A percentile compares a stretch with the other conserved stretches of the same genome.
Evolutionary conservation across 2,329 filamentous ascomycete genomes (phyloP).

Genomic region (Alternaria dauci): DNA sequence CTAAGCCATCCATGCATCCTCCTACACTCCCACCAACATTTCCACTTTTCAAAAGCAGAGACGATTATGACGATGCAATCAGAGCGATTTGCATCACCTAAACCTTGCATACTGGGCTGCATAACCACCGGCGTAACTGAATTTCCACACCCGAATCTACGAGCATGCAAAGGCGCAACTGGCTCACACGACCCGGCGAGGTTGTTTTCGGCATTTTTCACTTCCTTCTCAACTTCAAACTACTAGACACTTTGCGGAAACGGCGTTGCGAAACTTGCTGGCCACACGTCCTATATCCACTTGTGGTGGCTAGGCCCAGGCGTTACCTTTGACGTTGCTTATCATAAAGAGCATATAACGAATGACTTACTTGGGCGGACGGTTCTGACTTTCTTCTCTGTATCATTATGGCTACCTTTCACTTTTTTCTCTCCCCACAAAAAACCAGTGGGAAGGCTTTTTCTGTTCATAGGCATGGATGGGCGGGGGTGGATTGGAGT

Average conservation of each 20-base stretch:
- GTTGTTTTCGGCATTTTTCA: constrained; percentile 28
- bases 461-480: constrained; percentile 15
- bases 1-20: constrained; percentile 18
- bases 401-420: constrained; percentile 21
- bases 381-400: constrained; percentile 29
- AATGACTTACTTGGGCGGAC: constrained; percentile 26
- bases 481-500: constrained; percentile 15
- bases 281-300: constrained; percentile 27
- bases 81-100: constrained; percentile 43
- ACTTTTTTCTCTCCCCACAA: constrained; percentile 11
- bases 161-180: constrained; percentile 43
- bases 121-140: constrained; percentile 43
- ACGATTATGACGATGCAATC: constrained; percentile 46
- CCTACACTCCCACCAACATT: constrained; percentile 6
- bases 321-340: constrained; percentile 13
- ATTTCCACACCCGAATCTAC: constrained; percentile 23
- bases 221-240: constrained; percentile 9
- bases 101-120: constrained; percentile 46
- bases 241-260: constrained; percentile 30
- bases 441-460: constrained; percentile 1
- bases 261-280: constrained; percentile 36
- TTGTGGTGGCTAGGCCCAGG: constrained; percentile 12
- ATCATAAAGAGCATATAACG: constrained; percentile 28
- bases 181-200: constrained; percentile 41
- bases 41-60: constrained; percentile 24